Evolutionary conservation across 202 grass and related monocot species (phyloP).

Genomic region (Setaria viridis): DNA sequence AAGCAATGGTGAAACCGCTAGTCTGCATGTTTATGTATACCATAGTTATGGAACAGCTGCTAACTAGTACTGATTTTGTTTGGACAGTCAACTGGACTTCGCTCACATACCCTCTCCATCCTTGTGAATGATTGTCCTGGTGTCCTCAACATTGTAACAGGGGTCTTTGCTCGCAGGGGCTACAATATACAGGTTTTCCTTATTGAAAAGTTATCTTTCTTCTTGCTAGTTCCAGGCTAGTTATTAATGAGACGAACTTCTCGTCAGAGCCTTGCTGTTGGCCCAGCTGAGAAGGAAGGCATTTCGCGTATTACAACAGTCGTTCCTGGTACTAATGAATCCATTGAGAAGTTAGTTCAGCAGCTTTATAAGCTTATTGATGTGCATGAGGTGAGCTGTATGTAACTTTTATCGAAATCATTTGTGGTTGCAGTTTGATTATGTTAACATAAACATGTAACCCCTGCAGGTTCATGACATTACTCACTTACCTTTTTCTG

Average conservation of each 20-base stretch:
- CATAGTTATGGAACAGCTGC: conserved; percentile 22
- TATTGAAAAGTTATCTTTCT: conserved; percentile 2
- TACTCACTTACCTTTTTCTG: conserved; percentile 85
- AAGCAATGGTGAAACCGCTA: conserved; percentile 1
- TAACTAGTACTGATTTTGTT: conserved; percentile 46
- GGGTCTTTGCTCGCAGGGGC: conserved; percentile 92
- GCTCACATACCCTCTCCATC: conserved; percentile 93
- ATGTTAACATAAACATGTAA: conserved; percentile 12
- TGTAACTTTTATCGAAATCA: conserved; percentile 19
- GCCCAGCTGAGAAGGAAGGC: conserved; percentile 76
- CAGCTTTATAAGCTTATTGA: conserved; percentile 96
- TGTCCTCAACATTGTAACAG: conserved; percentile 93
- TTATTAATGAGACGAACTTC: conserved; percentile 32
- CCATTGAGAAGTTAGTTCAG: conserved; percentile 83
- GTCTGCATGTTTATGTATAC: conserved; percentile 21
- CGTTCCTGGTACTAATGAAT: conserved; percentile 88
- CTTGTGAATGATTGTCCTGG: conserved; percentile 88
- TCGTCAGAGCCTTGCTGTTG: conserved; percentile 93
- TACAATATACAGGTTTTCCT: conserved; percentile 96
- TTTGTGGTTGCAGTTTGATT: conserved; percentile 9
- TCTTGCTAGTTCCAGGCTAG: conserved; percentile 25
- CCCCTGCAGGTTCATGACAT: conserved; percentile 74
- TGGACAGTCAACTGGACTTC: conserved; percentile 77
- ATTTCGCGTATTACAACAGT: conserved; percentile 93
- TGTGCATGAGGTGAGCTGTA: conserved; percentile 69